Evolutionary conservation across 192 early-diverging fungal genomes (phyloP).

Genomic region (Rhizoclosmatium globosum): DNA sequence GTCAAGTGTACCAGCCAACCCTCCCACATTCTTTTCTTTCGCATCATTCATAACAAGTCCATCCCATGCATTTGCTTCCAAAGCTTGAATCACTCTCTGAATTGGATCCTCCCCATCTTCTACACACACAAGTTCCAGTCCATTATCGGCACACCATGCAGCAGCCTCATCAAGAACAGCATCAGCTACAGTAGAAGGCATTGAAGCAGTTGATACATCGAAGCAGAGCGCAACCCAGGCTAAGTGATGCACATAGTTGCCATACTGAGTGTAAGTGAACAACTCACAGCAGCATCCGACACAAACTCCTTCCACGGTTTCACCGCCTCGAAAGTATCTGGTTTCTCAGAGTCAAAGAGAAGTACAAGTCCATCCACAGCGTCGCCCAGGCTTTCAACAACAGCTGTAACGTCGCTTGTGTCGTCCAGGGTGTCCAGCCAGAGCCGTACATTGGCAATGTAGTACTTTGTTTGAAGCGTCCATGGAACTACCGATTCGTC

Average conservation of each 20-base stretch:
- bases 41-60: slow-evolving; percentile 1
- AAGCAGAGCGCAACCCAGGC: slow-evolving; percentile 17
- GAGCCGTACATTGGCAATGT: slow-evolving; percentile 2
- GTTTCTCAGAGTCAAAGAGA: no score
- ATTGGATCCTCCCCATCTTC: background rate
- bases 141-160: background rate
- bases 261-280: background rate
- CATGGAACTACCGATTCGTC: background rate
- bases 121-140: background rate
- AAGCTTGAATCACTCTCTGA: slow-evolving; percentile 7
- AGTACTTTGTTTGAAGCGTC: slow-evolving; percentile 29
- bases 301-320: background rate
- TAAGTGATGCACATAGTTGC: background rate
- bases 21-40: background rate
- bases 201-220: background rate
- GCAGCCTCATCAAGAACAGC: background rate
- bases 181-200: background rate
- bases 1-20: background rate
- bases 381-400: background rate
- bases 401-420: background rate
- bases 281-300: background rate
- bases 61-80: slow-evolving; percentile 32
- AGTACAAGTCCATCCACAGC: slow-evolving; percentile 19
- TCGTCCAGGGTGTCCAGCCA: background rate
- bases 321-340: background rate